A percentile compares a stretch with the other conserved stretches of the same genome.
Conservation (phyloP, 176 grass and related monocot species). For the Aegilops bicornis region DNA sequence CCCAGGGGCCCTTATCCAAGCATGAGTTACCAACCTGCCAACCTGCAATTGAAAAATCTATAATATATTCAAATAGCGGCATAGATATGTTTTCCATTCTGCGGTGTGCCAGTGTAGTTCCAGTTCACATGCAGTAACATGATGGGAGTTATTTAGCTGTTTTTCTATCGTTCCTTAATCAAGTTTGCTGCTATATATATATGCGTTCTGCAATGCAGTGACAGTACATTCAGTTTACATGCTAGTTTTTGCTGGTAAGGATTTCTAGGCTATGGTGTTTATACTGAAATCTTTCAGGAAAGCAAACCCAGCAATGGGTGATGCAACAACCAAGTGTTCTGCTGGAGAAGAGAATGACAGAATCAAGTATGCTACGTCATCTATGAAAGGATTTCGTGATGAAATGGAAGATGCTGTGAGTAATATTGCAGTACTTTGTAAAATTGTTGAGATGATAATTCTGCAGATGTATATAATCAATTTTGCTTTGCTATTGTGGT, state of each 20-base stretch:
- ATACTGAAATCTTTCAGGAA: slow-evolving; percentile 22
- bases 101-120: not conserved
- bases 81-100: not conserved
- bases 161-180: not conserved
- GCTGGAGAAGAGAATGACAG: slow-evolving; percentile 23
- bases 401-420: slow-evolving; percentile 37
- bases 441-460: not conserved
- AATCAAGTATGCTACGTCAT: slow-evolving; percentile 30
- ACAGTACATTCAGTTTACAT: not conserved
- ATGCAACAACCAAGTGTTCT: not conserved
- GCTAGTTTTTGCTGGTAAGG: slow-evolving; percentile 7
- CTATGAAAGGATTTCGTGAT: not conserved
- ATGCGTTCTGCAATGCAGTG: not conserved
- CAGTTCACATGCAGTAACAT: not conserved
- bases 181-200: not conserved
- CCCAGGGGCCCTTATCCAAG: not conserved
- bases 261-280: slow-evolving; percentile 3
- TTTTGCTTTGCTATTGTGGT: not conserved
- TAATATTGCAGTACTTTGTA: slow-evolving; percentile 17
- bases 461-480: not conserved
- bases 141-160: not conserved
- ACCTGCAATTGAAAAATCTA: not conserved
- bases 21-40: not conserved
- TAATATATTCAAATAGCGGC: not conserved
- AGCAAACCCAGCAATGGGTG: slow-evolving; percentile 23